These are phyloP conservation scores for Penicillium sp. DNA, from an alignment of 2,329 filamentous ascomycete genomes.

Conservation along the genomic window DNA sequence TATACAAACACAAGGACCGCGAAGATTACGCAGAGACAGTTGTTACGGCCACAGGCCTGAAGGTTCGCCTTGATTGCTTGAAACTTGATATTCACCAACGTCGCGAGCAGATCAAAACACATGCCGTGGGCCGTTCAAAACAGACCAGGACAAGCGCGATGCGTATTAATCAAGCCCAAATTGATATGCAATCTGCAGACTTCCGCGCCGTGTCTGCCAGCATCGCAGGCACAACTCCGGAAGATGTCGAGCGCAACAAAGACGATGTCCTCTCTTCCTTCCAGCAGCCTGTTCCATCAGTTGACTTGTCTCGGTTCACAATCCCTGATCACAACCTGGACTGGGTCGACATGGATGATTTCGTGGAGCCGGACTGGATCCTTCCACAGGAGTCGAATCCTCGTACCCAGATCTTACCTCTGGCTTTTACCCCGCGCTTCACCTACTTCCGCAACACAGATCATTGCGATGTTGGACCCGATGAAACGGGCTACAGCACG, in stretches of 20 bases:
- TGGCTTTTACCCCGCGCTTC: slow-evolving; percentile 89
- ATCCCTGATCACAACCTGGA: slow-evolving; percentile 94
- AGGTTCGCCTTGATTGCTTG: slow-evolving; percentile 92
- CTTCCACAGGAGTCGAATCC: slow-evolving; percentile 85
- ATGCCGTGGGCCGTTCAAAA: slow-evolving; percentile 71
- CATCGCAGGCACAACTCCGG: slow-evolving; percentile 74
- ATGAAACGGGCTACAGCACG: slow-evolving; percentile 76
- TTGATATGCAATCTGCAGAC: slow-evolving; percentile 88
- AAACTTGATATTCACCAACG: slow-evolving; percentile 95
- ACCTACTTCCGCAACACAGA: slow-evolving; percentile 98
- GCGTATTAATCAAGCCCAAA: slow-evolving; percentile 90
- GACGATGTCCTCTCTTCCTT: slow-evolving; percentile 61
- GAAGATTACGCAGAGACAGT: slow-evolving; percentile 77
- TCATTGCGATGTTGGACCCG: slow-evolving; percentile 71
- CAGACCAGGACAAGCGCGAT: slow-evolving; percentile 84
- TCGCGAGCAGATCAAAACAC: slow-evolving; percentile 83
- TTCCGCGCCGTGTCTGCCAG: slow-evolving; percentile 89
- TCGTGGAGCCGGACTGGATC: slow-evolving; percentile 97
- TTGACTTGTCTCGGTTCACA: slow-evolving; percentile 78
- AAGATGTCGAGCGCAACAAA: slow-evolving; percentile 62
- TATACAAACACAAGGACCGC: slow-evolving; percentile 96
- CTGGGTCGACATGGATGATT: slow-evolving; percentile 99
- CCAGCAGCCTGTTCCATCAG: slow-evolving; percentile 51
- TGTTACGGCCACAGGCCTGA: slow-evolving; percentile 91
- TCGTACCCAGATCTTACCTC: slow-evolving; percentile 87